Base-by-base conservation (phyloP, 768 basidiomycete genomes). In the Boletus reticuloceps region DNA sequence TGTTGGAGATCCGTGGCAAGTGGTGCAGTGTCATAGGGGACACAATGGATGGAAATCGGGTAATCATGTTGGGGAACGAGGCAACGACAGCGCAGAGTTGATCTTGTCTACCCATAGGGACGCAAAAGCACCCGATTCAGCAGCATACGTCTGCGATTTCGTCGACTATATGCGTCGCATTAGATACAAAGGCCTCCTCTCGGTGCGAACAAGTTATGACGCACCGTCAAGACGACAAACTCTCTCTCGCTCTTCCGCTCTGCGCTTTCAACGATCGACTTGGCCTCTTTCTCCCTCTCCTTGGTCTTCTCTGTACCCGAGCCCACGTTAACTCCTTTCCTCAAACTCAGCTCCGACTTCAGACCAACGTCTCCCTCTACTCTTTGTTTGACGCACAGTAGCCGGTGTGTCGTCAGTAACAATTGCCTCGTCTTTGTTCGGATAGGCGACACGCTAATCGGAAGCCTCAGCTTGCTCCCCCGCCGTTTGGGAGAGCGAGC, bases 191-290 rank as follows among this genome's bases (percentile, higher is more conserved):
- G 25, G 25, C 25, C 25, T 29, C 29, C 9, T 29, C 29, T 29
- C 29, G 29, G 29, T 29, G 29, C 7, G 7, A n/a, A 49, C 39
- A 31, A 4, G 16, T 7, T 5, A 42, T 32, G 20, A 72, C 82
- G 64, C 56, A 87, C 85, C 40, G 84, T 83, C 60, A 84, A 68
- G 36, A 87, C 75, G 16, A 81, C 77, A 64, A 87, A 85, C 64
- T 83, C 82, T 37, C 80, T 72, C 51, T 82, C 82, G 45, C 81
- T 73, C 61, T 82, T 83, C 27, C 74, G 69, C 51, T 80, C 81
- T 1, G 81, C 79, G 22, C 76, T 74, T 5, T 73, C 71, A 11
- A 86, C 68, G 40, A 76, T 68, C 40, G 69, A 71, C 37, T 77
- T 75, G 16, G 72, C 65, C 46, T 82, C 81, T 63, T 78, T 82